Conservation (phyloP, 179 eudicot species). For the Heliamphora pulchella region DNA sequence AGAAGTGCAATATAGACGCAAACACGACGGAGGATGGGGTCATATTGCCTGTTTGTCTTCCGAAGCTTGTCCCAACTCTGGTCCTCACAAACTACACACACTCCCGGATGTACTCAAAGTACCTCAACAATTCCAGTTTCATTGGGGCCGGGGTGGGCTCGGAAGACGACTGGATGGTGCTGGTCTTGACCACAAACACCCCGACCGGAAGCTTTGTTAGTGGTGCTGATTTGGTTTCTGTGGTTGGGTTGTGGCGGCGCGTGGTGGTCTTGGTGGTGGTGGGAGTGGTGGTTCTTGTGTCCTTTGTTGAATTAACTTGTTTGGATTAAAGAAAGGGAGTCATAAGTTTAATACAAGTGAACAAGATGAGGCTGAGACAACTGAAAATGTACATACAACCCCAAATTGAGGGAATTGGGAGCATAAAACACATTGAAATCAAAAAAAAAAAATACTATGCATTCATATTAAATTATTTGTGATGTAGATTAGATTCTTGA, state of each 20-base stretch:
- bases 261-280: constrained; percentile 18
- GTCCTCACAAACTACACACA: constrained; percentile 70
- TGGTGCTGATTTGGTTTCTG: constrained; percentile 17
- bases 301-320: too few species aligned
- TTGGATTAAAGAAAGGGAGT: too few species aligned
- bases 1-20: constrained; percentile 48
- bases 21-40: constrained; percentile 44
- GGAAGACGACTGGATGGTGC: constrained; percentile 71
- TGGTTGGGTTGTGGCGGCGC: constrained; percentile 2
- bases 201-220: constrained; percentile 44
- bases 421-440: too few species aligned
- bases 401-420: too few species aligned
- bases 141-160: constrained; percentile 58
- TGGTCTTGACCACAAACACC: constrained; percentile 46
- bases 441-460: too few species aligned
- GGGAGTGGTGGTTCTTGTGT: too few species aligned
- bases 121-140: constrained; percentile 45
- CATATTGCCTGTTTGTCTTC: constrained; percentile 67
- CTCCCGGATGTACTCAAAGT: constrained; percentile 25
- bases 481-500: too few species aligned
- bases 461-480: too few species aligned
- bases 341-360: too few species aligned
- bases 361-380: too few species aligned
- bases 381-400: too few species aligned
- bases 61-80: constrained; percentile 42